Base-by-base conservation (phyloP, 805 yeast genomes). In the Metschnikowia proteae region DNA sequence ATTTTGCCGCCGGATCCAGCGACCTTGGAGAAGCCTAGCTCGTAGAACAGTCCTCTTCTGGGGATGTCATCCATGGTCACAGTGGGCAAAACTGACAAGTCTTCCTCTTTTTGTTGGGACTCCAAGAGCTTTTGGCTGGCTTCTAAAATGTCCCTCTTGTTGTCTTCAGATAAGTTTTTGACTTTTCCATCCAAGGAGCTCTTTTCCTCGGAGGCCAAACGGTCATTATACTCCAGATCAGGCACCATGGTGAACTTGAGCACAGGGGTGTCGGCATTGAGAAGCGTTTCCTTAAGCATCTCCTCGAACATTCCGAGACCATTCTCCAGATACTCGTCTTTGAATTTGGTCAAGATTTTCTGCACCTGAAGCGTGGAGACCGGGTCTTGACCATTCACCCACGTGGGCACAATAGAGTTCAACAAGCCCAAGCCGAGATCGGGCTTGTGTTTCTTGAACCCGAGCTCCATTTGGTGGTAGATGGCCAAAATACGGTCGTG, bases 371-470 rank as follows among this genome's bases (percentile, higher is more conserved):
- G 67, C 3, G 78, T 58, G 9, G 81, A 77, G 55, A 92, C 71
- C 1, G 96, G 95, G 65, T 88, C 88, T n/a, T 80, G 78, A 23
- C 80, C 81, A 62, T 89, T 89, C 45, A 86, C 83, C 88, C 97
- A 90, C 7, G 88, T 82, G 6, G 96, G 88, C n/a, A 88, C 78
- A 6, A 94, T 54, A 1, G 88, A 77, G 61, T 81, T 81, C 31
- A 92, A 71, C 41, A 92, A 63, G 33, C 82, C 82, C 72, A 94
- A 70, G 8, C 99, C 99, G 70, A 89, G 94, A 51, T 88, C 87
- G 0, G 98, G 84, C 57, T 85, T 90, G 54, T 90, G 95, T 56
- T 89, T 91, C 58, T 88, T 88, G 63, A 88, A 84, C 32, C 82
- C 68, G 29, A 94, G 68, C 64, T 94, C 99, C 32, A 90, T 68